phyloP scores from a whole-genome alignment of 106 monocot genomes.

The Dactylorhiza incarnata region DNA sequence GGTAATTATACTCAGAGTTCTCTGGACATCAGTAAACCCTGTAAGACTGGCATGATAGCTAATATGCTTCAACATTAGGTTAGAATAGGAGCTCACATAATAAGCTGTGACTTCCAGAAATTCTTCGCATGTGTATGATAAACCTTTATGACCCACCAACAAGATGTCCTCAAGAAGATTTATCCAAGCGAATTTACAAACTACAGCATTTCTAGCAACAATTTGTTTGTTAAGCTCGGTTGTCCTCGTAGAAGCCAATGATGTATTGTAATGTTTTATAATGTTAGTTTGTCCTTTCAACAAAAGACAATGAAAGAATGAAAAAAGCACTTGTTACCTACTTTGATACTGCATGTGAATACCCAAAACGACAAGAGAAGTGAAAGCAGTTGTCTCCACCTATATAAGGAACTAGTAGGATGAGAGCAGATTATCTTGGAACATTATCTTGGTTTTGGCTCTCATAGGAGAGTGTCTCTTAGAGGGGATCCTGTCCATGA shows the following conservation, averaged over 20 bases:
- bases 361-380: background rate
- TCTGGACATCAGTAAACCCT: background rate
- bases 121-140: background rate
- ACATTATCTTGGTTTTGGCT: no score
- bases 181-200: background rate
- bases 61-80: background rate
- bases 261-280: background rate
- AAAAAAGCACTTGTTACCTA: background rate
- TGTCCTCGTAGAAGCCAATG: background rate
- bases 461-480: no score
- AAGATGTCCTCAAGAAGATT: background rate
- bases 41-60: background rate
- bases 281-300: constrained; percentile 1
- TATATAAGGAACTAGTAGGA: no score
- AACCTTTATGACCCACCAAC: background rate
- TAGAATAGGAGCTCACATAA: background rate
- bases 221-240: background rate
- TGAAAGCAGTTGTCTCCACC: no score
- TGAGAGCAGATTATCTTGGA: no score
- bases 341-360: background rate
- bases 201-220: background rate
- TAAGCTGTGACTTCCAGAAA: background rate
- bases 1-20: background rate
- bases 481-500: no score
- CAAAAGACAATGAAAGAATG: background rate